phyloP scores from a whole-genome alignment of 1,284 basidiomycete species.

The Pseudomicrostroma phylloplanum region DNA sequence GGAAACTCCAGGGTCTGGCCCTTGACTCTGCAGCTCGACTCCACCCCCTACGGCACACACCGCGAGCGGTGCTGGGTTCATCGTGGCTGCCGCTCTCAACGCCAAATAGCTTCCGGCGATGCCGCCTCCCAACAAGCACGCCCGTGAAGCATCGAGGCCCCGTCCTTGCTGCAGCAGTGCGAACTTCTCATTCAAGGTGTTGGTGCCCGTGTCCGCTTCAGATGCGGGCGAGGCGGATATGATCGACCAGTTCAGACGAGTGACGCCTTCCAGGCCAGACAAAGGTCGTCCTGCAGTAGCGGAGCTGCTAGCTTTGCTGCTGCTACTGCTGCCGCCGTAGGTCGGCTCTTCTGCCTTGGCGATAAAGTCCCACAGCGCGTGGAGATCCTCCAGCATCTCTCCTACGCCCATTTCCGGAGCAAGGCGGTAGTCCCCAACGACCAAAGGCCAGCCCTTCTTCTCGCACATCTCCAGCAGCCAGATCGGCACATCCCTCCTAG shows the following conservation, averaged over 20 bases:
- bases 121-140: neutral
- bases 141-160: neutral
- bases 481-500: neutral
- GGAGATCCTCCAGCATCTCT: neutral
- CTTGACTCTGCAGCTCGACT: neutral
- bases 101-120: neutral
- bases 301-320: neutral
- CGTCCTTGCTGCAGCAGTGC: conserved; percentile 1
- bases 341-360: neutral
- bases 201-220: neutral
- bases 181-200: neutral
- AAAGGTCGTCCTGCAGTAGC: neutral
- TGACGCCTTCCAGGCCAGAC: neutral
- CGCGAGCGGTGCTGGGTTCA: neutral
- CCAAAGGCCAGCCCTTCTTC: conserved; percentile 3
- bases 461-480: conserved; percentile 1
- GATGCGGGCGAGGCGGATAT: neutral
- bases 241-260: neutral
- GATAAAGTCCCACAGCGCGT: neutral
- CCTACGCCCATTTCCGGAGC: neutral
- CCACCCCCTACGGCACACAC: neutral
- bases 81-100: neutral
- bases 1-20: neutral
- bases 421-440: neutral
- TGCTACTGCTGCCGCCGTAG: neutral